These are phyloP conservation scores for Penicillium olsonii DNA, from an alignment of 2,329 filamentous ascomycete genomes.

Conservation along the genomic window DNA sequence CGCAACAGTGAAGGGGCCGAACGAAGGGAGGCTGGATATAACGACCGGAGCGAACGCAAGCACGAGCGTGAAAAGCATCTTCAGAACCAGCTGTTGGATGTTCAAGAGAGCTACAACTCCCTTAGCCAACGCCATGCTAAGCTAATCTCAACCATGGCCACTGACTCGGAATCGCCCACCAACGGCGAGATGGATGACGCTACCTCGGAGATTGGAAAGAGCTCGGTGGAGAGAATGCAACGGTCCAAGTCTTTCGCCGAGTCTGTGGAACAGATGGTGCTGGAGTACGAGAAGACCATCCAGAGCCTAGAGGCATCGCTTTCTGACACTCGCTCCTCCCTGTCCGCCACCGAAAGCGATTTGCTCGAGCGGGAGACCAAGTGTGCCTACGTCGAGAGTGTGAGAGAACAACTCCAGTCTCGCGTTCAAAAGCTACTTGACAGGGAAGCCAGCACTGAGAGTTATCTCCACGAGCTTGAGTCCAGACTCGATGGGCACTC, in stretches of 20 bases:
- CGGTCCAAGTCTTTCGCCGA: constrained; percentile 95
- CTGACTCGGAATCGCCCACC: constrained; percentile 64
- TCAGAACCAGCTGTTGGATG: constrained; percentile 88
- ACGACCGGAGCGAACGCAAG: constrained; percentile 74
- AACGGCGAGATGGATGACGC: constrained; percentile 43
- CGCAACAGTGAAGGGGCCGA: constrained; percentile 74
- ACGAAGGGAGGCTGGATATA: constrained; percentile 56
- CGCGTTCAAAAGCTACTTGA: constrained; percentile 92
- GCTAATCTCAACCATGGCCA: constrained; percentile 89
- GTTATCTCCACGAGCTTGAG: constrained; percentile 90
- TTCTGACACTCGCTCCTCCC: constrained; percentile 78
- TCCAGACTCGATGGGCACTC: constrained; percentile 86
- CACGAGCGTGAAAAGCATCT: constrained; percentile 85
- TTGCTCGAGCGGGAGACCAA: constrained; percentile 92
- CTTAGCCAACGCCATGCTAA: constrained; percentile 93
- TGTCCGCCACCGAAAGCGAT: constrained; percentile 81
- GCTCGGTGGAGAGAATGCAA: constrained; percentile 84
- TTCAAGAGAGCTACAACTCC: constrained; percentile 91
- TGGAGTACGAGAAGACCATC: constrained; percentile 99
- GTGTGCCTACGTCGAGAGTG: constrained; percentile 87
- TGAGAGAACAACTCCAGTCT: constrained; percentile 84
- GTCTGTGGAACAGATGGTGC: constrained; percentile 90
- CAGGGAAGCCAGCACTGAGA: constrained; percentile 86
- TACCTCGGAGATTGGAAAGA: constrained; percentile 66
- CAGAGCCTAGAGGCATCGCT: constrained; percentile 89